Base-by-base conservation (phyloP, 805 yeast genomes). In the Lachancea fermentati region DNA sequence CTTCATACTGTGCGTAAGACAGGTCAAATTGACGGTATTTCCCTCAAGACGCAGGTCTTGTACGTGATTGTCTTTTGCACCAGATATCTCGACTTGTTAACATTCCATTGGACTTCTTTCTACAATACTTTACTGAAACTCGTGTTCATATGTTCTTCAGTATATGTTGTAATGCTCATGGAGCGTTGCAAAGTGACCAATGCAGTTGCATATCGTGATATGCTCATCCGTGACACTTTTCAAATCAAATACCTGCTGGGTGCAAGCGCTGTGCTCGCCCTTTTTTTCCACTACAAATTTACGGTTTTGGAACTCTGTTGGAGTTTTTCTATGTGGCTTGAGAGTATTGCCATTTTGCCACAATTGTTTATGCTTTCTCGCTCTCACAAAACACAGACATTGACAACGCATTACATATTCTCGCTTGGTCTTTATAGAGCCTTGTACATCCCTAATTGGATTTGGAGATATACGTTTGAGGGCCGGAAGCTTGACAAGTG, bases 241-340 rank as follows among this genome's bases (percentile, higher is more conserved):
- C 81, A 81, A 48, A 72, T 81, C 25, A 76, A 73, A 52, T 89
- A 85, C 56, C 67, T 93, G 43, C 48, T 85, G 4, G 78, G 72
- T 5, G 87, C 83, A 1, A 69, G 88, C 1, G 64, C 69, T 5
- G 58, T 85, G 2, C 52, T 78, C 44, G 73, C 79, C 0, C 63
- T 87, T 32, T 53, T 87, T 4, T 80, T 86, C 66, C 79, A 85
- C 38, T 73, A 76, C 58, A 73, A 75, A 38, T 88, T 79, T 63
- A 65, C 80, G 0, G 30, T 78, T 9, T 45, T 72, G 9, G 95
- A 85, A 54, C 55, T 85, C 7, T 48, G 79, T 25, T 93, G 98
- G 98, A 72, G 93, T 16, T 93, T 88, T 55, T 79, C 91, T 12
- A 66, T 88, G 37, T 93, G 97, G 97, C 72, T 93, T 39, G 98